These are phyloP conservation scores for Penicillium coprophilum DNA, from an alignment of 495 filamentous ascomycete species.

Conservation along the genomic window DNA sequence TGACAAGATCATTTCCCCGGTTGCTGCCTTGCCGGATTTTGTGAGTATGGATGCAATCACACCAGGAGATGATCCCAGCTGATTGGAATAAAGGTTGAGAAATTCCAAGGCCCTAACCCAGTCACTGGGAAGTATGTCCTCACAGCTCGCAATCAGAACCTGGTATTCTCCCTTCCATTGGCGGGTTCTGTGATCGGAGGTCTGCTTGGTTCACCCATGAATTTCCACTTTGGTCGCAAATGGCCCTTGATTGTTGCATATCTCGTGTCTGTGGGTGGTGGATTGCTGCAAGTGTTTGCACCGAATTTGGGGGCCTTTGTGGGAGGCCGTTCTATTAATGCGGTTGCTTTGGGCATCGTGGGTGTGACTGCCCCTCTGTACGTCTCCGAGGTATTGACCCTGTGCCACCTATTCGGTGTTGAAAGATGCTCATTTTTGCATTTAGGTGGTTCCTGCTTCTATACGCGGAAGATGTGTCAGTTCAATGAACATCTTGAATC, in stretches of 20 bases:
- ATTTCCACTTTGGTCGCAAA: slow-evolving; percentile 37
- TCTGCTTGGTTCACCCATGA: slow-evolving; percentile 35
- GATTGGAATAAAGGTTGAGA: slow-evolving; percentile 27
- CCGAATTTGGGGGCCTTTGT: slow-evolving; percentile 38
- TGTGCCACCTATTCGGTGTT: not conserved
- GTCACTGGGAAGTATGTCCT: slow-evolving; percentile 27
- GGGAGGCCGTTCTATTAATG: slow-evolving; percentile 35
- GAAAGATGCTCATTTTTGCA: not conserved
- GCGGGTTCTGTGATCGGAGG: slow-evolving; percentile 38
- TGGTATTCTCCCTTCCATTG: slow-evolving; percentile 39
- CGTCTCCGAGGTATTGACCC: slow-evolving; percentile 32
- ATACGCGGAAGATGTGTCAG: slow-evolving; percentile 40
- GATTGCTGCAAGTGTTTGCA: slow-evolving; percentile 39
- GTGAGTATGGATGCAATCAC: slow-evolving; percentile 23
- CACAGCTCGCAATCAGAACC: slow-evolving; percentile 39
- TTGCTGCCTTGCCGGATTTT: slow-evolving; percentile 36
- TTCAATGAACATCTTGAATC: slow-evolving; percentile 38
- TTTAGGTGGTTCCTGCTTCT: slow-evolving; percentile 34
- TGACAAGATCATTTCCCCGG: slow-evolving; percentile 43
- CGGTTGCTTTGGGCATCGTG: slow-evolving; percentile 35
- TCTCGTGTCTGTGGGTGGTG: slow-evolving; percentile 36
- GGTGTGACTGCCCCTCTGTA: slow-evolving; percentile 41
- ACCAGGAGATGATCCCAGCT: not conserved
- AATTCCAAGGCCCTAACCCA: slow-evolving; percentile 36
- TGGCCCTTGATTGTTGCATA: slow-evolving; percentile 37